Evolutionary conservation across 257 asterid species (phyloP).

Genomic region (Solanum chiquidenum): DNA sequence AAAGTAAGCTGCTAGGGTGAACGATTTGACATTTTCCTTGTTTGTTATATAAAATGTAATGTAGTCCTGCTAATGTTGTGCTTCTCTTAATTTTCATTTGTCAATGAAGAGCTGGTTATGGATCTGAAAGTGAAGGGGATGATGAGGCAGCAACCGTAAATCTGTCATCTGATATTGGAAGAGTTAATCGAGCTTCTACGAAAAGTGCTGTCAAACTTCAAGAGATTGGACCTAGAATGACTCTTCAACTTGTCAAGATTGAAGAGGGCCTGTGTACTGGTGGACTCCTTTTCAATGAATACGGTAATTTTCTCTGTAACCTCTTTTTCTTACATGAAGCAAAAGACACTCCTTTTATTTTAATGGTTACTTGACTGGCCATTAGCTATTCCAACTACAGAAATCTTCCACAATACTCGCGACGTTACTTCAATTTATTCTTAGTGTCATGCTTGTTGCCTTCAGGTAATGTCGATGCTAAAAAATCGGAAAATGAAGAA

Average conservation of each 20-base stretch:
- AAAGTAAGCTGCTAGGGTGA: not conserved
- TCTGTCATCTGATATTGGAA: conserved; percentile 57
- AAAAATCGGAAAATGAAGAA: not conserved
- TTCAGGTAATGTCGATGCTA: conserved; percentile 6
- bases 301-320: not conserved
- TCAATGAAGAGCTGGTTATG: conserved; percentile 71
- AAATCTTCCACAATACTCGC: not conserved
- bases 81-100: not conserved
- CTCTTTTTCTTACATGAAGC: not conserved
- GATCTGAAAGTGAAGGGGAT: conserved; percentile 92
- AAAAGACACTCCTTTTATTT: not conserved
- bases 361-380: not conserved
- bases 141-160: conserved; percentile 90
- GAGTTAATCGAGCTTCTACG: conserved; percentile 65
- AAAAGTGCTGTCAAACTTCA: conserved; percentile 92
- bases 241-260: conserved; percentile 57
- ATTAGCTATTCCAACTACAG: not conserved
- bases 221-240: conserved; percentile 90
- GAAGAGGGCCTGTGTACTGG: conserved; percentile 89
- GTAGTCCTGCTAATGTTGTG: not conserved
- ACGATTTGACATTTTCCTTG: not conserved
- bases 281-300: conserved; percentile 36
- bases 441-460: not conserved
- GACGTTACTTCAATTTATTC: not conserved
- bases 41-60: not conserved